These are phyloP conservation scores for Pelargonium nanum DNA, from an alignment of 345 rosid genomes.

Conservation along the genomic window DNA sequence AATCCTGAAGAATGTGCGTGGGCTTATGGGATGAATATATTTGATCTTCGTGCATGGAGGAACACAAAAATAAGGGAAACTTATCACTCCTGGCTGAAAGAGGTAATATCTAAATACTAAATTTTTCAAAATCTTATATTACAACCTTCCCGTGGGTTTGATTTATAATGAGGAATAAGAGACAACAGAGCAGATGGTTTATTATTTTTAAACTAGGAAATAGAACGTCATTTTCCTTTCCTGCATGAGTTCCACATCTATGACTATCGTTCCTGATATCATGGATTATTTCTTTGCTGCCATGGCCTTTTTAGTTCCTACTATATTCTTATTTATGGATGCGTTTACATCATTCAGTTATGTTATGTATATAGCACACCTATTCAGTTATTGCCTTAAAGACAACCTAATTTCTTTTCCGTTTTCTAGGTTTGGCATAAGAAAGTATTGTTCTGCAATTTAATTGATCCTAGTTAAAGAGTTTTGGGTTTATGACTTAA, in stretches of 20 bases:
- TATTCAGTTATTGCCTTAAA: background rate
- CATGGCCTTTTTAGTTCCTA: too few species aligned
- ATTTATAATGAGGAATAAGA: background rate
- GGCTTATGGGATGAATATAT: conserved; percentile 14
- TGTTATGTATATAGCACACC: too few species aligned
- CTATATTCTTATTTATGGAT: background rate
- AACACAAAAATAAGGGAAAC: conserved; percentile 2
- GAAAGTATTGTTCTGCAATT: background rate
- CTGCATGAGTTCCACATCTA: too few species aligned
- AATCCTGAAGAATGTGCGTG: conserved; percentile 28
- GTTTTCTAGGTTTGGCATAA: background rate
- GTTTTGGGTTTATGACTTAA: background rate
- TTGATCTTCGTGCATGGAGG: conserved; percentile 6
- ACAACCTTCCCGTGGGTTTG: background rate
- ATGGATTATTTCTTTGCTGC: too few species aligned
- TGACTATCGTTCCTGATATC: background rate
- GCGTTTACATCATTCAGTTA: too few species aligned
- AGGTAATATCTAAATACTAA: background rate
- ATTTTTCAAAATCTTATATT: background rate
- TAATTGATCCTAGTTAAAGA: background rate
- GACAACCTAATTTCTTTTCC: background rate
- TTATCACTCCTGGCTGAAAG: conserved; percentile 7
- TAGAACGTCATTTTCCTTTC: background rate
- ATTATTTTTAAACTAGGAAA: background rate
- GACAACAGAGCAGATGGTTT: background rate